Conservation (phyloP, 768 basidiomycete species). For the Pisolithus tinctorius region DNA sequence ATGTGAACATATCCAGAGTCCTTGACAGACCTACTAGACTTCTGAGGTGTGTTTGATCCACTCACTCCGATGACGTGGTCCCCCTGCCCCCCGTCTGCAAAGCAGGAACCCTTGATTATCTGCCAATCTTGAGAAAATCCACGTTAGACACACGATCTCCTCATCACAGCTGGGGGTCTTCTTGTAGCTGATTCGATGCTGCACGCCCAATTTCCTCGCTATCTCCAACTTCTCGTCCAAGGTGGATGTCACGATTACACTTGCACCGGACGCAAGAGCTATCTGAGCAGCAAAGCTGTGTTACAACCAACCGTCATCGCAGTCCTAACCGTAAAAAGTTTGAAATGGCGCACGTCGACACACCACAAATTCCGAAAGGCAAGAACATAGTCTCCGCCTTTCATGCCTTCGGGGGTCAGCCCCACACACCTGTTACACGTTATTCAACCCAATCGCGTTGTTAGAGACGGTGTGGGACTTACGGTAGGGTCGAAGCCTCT, state of each 20-base stretch:
- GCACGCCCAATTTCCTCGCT: conserved; percentile 45
- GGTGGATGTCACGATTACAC: conserved; percentile 61
- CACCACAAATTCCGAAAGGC: conserved; percentile 55
- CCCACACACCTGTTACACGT: too few species aligned
- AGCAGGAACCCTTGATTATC: neutral
- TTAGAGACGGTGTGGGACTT: too few species aligned
- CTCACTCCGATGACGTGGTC: too few species aligned
- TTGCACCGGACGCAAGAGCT: conserved; percentile 56
- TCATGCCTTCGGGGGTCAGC: too few species aligned
- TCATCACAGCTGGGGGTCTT: conserved; percentile 52
- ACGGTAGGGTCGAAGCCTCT: too few species aligned
- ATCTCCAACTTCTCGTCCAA: conserved; percentile 56
- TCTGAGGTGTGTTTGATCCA: conserved; percentile 43
- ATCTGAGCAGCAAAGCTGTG: conserved; percentile 52
- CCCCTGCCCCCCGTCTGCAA: conserved; percentile 25
- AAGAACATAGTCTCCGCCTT: too few species aligned
- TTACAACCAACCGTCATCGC: conserved; percentile 6
- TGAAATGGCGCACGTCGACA: conserved; percentile 37
- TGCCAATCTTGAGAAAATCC: neutral
- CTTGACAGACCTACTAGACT: conserved; percentile 34
- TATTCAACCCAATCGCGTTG: too few species aligned
- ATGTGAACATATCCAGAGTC: conserved; percentile 38
- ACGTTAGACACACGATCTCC: conserved; percentile 35
- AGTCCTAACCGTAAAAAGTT: neutral
- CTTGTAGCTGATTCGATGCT: conserved; percentile 58